These are phyloP conservation scores for Isoetes taiwanensis DNA, from an alignment of 75 land plant species.

Conservation along the genomic window DNA sequence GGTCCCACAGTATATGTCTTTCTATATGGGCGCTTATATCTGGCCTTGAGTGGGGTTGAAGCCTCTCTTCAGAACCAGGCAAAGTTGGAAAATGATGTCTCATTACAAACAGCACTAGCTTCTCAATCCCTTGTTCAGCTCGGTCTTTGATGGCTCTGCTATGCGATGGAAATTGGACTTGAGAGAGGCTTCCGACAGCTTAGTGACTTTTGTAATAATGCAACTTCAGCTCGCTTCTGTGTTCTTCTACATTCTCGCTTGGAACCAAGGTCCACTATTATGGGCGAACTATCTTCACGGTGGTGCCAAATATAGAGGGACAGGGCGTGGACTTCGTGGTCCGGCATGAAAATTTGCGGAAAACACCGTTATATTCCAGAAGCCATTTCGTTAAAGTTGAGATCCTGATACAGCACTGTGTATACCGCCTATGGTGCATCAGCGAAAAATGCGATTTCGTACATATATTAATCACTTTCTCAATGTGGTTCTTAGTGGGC, in stretches of 20 bases:
- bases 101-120: slow-evolving; percentile 80
- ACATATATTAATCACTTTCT: slow-evolving; percentile 14
- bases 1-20: slow-evolving; percentile 26
- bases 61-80: slow-evolving; percentile 17
- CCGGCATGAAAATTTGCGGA: neutral
- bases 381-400: slow-evolving; percentile 11
- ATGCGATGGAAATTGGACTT: slow-evolving; percentile 91
- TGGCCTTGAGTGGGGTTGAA: slow-evolving; percentile 10
- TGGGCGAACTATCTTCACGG: slow-evolving; percentile 10
- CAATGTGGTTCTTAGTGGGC: slow-evolving; percentile 5
- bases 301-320: slow-evolving; percentile 6
- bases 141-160: slow-evolving; percentile 87
- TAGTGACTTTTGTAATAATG: slow-evolving; percentile 86
- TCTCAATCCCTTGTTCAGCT: slow-evolving; percentile 95
- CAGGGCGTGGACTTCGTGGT: slow-evolving; percentile 11
- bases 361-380: neutral
- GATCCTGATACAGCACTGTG: neutral
- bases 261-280: slow-evolving; percentile 13
- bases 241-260: slow-evolving; percentile 6
- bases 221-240: slow-evolving; percentile 93
- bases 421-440: neutral
- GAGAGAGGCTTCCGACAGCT: slow-evolving; percentile 88
- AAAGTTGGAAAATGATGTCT: slow-evolving; percentile 33
- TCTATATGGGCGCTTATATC: slow-evolving; percentile 12
- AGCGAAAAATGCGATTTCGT: slow-evolving; percentile 10